phyloP scores from a whole-genome alignment of 2,329 filamentous ascomycete species.

The Tolypocladium endophyticum region DNA sequence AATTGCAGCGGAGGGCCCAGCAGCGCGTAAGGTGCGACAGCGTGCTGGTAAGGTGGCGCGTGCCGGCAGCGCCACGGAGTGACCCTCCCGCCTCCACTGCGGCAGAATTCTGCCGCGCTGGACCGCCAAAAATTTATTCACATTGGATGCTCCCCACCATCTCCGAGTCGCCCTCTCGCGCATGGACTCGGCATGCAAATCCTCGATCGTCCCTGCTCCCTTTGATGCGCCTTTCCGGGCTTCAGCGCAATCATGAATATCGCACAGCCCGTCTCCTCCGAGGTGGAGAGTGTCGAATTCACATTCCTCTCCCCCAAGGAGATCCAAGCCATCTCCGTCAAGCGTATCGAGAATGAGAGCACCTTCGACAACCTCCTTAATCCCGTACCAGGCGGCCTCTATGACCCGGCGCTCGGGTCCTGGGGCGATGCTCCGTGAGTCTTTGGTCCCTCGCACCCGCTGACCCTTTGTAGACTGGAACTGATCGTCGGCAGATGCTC shows the following conservation, averaged over 20 bases:
- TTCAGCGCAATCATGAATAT: conserved; percentile 45
- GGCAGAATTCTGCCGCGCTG: conserved; percentile 27
- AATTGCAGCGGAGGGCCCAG: not conserved
- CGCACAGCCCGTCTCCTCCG: conserved; percentile 72
- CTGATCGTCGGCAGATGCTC: conserved; percentile 52
- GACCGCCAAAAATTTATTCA: conserved; percentile 36
- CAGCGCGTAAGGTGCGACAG: not conserved
- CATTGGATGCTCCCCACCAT: conserved; percentile 5
- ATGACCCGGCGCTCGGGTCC: conserved; percentile 83
- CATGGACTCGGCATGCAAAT: conserved; percentile 8
- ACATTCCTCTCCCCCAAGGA: conserved; percentile 72
- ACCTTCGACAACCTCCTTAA: conserved; percentile 92
- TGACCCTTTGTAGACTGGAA: conserved; percentile 2
- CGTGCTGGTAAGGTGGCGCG: no score
- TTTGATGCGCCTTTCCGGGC: not conserved
- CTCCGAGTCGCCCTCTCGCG: not conserved
- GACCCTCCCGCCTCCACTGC: not conserved
- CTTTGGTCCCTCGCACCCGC: not conserved
- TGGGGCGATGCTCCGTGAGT: conserved; percentile 73
- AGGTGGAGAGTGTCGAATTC: conserved; percentile 83
- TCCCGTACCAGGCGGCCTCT: conserved; percentile 80
- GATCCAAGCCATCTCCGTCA: conserved; percentile 82
- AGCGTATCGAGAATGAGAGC: conserved; percentile 82
- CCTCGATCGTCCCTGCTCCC: not conserved
- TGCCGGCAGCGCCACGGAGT: not conserved